Conservation (phyloP, 306 rosid species). For the Ochetophila trinervis region DNA sequence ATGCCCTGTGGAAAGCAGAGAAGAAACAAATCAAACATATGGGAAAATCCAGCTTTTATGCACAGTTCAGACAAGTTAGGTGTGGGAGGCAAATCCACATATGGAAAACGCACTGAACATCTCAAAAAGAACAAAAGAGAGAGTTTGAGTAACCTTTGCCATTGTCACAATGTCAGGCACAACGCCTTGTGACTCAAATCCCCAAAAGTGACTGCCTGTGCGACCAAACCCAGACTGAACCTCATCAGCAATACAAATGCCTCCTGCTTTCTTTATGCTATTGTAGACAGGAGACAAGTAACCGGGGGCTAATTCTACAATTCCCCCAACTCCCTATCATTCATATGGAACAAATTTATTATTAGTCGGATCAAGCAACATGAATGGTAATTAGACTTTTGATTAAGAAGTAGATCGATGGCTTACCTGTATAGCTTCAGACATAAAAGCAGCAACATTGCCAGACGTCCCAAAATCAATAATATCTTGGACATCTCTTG, state of each 20-base stretch:
- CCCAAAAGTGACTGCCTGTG: constrained; percentile 92
- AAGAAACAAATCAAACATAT: neutral
- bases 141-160: constrained; percentile 63
- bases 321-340: constrained; percentile 88
- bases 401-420: constrained; percentile 4
- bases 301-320: constrained; percentile 85
- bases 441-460: constrained; percentile 74
- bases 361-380: neutral
- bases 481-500: constrained; percentile 75
- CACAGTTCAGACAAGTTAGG: too few species aligned
- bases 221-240: constrained; percentile 89
- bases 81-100: neutral
- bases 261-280: constrained; percentile 71
- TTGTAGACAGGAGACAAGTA: constrained; percentile 69
- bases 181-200: constrained; percentile 87
- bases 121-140: neutral
- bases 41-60: neutral
- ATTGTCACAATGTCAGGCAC: constrained; percentile 92
- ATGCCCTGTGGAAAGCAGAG: constrained; percentile 54
- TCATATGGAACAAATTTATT: neutral
- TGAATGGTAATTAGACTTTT: neutral
- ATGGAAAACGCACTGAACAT: neutral
- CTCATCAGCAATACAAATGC: constrained; percentile 92
- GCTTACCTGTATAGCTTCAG: constrained; percentile 83
- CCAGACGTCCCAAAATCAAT: constrained; percentile 89